Percentiles rank a stretch among this genome's conserved stretches.
phyloP scores from a whole-genome alignment of 495 filamentous ascomycete species.

The Xylaria grammica region DNA sequence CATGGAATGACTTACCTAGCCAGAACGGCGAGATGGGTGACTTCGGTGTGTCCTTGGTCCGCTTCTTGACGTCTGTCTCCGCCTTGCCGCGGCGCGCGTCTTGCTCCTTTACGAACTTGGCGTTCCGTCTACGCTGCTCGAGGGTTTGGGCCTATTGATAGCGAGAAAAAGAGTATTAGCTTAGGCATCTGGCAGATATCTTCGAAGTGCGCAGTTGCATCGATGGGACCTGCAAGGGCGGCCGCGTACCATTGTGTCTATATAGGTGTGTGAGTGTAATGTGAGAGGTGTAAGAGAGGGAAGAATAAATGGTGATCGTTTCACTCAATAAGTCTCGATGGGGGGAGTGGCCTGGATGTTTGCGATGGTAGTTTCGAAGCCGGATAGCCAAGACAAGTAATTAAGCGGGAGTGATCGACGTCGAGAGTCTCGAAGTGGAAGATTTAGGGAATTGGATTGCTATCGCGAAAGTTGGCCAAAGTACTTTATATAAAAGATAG shows the following conservation, averaged over 20 bases:
- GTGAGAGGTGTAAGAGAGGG: neutral
- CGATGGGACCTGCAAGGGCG: neutral
- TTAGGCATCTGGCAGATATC: neutral
- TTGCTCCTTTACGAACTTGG: conserved; percentile 79
- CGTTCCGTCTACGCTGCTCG: conserved; percentile 87
- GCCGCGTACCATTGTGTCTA: conserved; percentile 32
- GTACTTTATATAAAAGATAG: neutral
- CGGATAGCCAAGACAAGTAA: neutral
- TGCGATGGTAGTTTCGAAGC: neutral
- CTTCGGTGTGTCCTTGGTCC: conserved; percentile 66
- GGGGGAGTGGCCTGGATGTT: neutral
- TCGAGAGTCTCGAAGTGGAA: neutral
- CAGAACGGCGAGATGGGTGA: conserved; percentile 78
- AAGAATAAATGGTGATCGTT: neutral
- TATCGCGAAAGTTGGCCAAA: neutral
- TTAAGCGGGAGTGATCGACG: conserved; percentile 7
- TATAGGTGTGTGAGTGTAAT: neutral
- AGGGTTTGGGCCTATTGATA: conserved; percentile 84
- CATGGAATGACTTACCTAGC: conserved; percentile 69
- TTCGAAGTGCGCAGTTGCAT: neutral
- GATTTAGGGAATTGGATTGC: neutral
- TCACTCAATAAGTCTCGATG: neutral
- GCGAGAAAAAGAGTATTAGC: conserved; percentile 7
- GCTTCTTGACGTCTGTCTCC: conserved; percentile 69
- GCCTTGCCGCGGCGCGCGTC: conserved; percentile 84